A percentile compares a stretch with the other conserved stretches of the same genome.
Conservation (phyloP, 2,329 filamentous ascomycete genomes). For the Microdochium paspali region DNA sequence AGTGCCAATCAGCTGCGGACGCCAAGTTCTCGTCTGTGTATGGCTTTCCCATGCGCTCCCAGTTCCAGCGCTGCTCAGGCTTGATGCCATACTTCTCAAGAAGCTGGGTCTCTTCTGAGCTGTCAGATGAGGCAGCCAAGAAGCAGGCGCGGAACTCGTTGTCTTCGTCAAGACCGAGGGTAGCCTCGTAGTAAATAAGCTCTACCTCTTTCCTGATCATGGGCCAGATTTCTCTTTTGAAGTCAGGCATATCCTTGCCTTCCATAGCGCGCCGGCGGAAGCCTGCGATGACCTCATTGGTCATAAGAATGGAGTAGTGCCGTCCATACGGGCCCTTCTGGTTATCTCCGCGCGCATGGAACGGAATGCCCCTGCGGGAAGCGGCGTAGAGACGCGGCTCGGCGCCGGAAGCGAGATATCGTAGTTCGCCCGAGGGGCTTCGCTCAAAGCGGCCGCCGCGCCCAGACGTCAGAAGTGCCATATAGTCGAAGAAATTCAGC, state of each 20-base stretch:
- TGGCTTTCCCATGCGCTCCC: conserved; percentile 4
- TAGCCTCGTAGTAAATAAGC: conserved; percentile 6
- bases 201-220: conserved; percentile 8
- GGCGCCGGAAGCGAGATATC: conserved; percentile 5
- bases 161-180: conserved; percentile 1
- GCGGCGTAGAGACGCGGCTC: conserved; percentile 9
- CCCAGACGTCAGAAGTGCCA: conserved; percentile 7
- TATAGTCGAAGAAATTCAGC: conserved; percentile 10
- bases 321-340: conserved; percentile 5
- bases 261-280: conserved; percentile 5
- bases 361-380: conserved; percentile 9
- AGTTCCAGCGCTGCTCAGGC: conserved; percentile 7
- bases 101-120: conserved; percentile 2
- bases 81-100: conserved; percentile 4
- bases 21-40: conserved; percentile 4
- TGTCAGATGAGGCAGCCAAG: conserved; percentile 3
- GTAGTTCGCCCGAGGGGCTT: not conserved
- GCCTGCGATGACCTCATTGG: conserved; percentile 3
- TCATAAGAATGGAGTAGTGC: conserved; percentile 5
- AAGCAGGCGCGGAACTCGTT: conserved; percentile 5
- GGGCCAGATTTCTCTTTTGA: conserved; percentile 7
- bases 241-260: conserved; percentile 5
- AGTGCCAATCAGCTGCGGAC: conserved; percentile 1
- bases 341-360: conserved; percentile 9
- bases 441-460: conserved; percentile 8